phyloP scores from a whole-genome alignment of 768 basidiomycete genomes.

The Porpolomopsis calyptriformis region DNA sequence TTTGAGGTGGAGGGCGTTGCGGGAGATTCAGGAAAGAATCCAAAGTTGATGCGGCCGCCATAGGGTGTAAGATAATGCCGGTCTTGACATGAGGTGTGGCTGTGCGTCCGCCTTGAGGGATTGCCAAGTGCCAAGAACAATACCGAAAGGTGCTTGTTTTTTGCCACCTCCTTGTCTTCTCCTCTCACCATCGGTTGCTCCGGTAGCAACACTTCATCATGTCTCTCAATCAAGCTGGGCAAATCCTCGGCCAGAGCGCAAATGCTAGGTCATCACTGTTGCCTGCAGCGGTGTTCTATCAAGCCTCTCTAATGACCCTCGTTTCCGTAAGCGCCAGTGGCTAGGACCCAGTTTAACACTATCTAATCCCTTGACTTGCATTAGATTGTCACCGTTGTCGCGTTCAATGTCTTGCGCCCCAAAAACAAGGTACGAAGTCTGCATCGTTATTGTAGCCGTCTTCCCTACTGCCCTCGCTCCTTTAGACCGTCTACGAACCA shows the following conservation, averaged over 20 bases:
- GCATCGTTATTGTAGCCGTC: neutral
- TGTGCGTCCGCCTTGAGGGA: neutral
- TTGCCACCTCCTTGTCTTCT: neutral
- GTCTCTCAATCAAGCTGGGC: slow-evolving; percentile 27
- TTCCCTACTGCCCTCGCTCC: neutral
- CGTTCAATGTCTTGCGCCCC: slow-evolving; percentile 78
- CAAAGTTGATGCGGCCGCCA: too few species aligned
- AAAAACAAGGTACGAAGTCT: slow-evolving; percentile 60
- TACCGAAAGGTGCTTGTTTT: too few species aligned
- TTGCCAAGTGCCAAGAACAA: neutral
- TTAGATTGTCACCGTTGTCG: slow-evolving; percentile 54
- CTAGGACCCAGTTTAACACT: neutral
- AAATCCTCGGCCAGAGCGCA: slow-evolving; percentile 26
- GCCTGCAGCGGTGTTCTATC: slow-evolving; percentile 72
- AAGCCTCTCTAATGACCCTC: slow-evolving; percentile 61
- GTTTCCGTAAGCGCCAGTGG: slow-evolving; percentile 48
- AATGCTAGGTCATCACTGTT: slow-evolving; percentile 52
- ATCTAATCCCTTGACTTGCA: slow-evolving; percentile 8
- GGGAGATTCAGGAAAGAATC: slow-evolving; percentile 44
- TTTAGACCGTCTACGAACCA: slow-evolving; percentile 67
- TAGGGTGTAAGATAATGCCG: too few species aligned
- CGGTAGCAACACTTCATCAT: slow-evolving; percentile 13
- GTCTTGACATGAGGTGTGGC: neutral
- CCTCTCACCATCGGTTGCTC: neutral
- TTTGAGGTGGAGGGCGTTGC: slow-evolving; percentile 34